These are phyloP conservation scores for Trametes pubescens DNA, from an alignment of 1,284 basidiomycete genomes.

Conservation along the genomic window DNA sequence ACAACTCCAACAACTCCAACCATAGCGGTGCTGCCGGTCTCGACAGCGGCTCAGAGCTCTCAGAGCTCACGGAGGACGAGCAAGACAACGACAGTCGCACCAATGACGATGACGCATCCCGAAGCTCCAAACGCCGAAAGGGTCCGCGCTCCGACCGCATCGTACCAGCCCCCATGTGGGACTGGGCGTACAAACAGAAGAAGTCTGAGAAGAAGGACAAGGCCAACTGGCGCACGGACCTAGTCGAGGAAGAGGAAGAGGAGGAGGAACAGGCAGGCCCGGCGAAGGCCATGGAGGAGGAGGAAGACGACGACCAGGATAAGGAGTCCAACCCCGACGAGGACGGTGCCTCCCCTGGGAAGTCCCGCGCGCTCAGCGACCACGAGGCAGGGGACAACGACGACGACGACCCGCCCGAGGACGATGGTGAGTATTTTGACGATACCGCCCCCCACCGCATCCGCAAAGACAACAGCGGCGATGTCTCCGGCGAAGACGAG, in stretches of 20 bases:
- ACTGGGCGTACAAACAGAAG: conserved; percentile 68
- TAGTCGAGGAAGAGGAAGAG: conserved; percentile 60
- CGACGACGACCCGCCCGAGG: conserved; percentile 28
- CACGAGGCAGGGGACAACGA: conserved; percentile 35
- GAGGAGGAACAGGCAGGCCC: conserved; percentile 61
- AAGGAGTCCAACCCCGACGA: conserved; percentile 28
- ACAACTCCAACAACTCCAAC: conserved; percentile 27
- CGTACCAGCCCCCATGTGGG: conserved; percentile 81
- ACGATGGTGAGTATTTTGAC: conserved; percentile 28
- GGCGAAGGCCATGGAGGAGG: conserved; percentile 69
- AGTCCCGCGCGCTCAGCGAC: conserved; percentile 30
- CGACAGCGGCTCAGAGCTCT: conserved; percentile 77
- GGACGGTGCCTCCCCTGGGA: conserved; percentile 22
- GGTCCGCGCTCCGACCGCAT: conserved; percentile 66
- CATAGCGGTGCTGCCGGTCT: conserved; percentile 47
- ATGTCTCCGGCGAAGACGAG: conserved; percentile 40
- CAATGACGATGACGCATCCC: conserved; percentile 30
- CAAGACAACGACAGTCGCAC: conserved; percentile 51
- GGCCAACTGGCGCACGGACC: conserved; percentile 48
- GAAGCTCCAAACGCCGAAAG: conserved; percentile 41
- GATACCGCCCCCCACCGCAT: conserved; percentile 19
- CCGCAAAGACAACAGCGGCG: conserved; percentile 26
- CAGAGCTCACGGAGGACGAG: conserved; percentile 83
- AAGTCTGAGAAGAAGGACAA: conserved; percentile 41
- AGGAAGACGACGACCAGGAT: conserved; percentile 59